Conservation (phyloP, 2,329 filamentous ascomycete genomes). For the Colletotrichum echinochloae region DNA sequence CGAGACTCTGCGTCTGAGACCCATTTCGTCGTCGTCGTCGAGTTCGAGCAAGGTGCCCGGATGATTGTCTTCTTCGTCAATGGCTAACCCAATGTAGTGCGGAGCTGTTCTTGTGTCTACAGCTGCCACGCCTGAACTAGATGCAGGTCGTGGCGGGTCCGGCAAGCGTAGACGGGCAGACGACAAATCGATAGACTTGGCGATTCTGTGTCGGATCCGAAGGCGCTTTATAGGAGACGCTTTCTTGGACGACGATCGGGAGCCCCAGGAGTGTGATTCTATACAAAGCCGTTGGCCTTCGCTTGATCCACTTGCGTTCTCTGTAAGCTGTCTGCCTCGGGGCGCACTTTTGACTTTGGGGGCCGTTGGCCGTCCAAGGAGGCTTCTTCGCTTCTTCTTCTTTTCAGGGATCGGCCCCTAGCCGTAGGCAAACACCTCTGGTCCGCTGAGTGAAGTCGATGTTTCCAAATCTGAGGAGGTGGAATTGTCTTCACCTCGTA, state of each 20-base stretch:
- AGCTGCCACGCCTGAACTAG: slow-evolving; percentile 28
- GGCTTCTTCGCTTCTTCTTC: slow-evolving; percentile 31
- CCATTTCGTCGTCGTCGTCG: slow-evolving; percentile 20
- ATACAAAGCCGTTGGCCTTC: not conserved
- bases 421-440: slow-evolving; percentile 36
- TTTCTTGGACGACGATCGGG: not conserved
- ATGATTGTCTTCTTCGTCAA: slow-evolving; percentile 36
- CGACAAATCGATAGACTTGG: slow-evolving; percentile 25
- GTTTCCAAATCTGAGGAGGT: not conserved
- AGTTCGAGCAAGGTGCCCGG: slow-evolving; percentile 25
- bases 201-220: slow-evolving; percentile 14
- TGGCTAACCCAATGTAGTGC: slow-evolving; percentile 15
- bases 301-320: not conserved
- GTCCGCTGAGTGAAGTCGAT: slow-evolving; percentile 2
- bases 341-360: not conserved
- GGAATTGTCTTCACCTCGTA: slow-evolving; percentile 13
- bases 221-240: not conserved
- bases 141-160: slow-evolving; percentile 20
- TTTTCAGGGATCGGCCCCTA: slow-evolving; percentile 27
- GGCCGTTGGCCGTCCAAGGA: slow-evolving; percentile 15
- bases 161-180: not conserved
- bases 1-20: slow-evolving; percentile 26
- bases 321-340: not conserved
- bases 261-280: not conserved
- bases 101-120: slow-evolving; percentile 26